Percentiles rank a stretch among this genome's conserved stretches.
Conservation (phyloP, 2,329 filamentous ascomycete genomes). For the Taxawa tesnikishii region DNA sequence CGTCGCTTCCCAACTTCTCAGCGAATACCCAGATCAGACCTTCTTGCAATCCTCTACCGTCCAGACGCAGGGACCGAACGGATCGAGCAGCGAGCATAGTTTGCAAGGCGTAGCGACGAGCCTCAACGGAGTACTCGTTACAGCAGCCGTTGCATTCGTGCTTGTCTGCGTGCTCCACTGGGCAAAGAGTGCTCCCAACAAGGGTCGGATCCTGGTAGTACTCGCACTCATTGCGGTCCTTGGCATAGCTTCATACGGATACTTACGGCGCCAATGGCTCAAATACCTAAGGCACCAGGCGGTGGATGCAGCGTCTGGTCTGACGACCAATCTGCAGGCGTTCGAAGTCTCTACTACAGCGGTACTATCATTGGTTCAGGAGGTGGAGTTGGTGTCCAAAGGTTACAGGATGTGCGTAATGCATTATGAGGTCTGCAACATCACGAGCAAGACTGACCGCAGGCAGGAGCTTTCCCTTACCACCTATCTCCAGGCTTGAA, state of each 20-base stretch:
- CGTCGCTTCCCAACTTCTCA: conserved; percentile 80
- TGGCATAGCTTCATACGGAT: conserved; percentile 53
- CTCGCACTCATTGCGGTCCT: conserved; percentile 38
- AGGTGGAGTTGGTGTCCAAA: conserved; percentile 88
- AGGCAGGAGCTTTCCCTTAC: conserved; percentile 68
- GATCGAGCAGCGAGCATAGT: conserved; percentile 4
- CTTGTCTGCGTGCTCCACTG: conserved; percentile 60
- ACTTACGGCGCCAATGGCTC: conserved; percentile 69
- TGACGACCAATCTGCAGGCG: conserved; percentile 64
- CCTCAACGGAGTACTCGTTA: conserved; percentile 52
- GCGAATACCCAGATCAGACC: conserved; percentile 43
- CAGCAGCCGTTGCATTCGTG: conserved; percentile 49
- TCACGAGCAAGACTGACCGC: too few relatives aligned
- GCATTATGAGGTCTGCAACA: conserved; percentile 8
- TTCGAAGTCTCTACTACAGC: conserved; percentile 69
- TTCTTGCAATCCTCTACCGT: conserved; percentile 21
- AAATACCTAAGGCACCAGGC: conserved; percentile 66
- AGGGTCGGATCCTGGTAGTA: conserved; percentile 37
- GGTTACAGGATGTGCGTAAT: conserved; percentile 63
- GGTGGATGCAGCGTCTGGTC: conserved; percentile 52
- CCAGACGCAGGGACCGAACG: background rate
- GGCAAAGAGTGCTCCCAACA: conserved; percentile 45
- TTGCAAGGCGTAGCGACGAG: conserved; percentile 35
- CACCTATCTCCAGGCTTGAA: conserved; percentile 85
- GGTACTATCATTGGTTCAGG: conserved; percentile 72